phyloP scores from a whole-genome alignment of 768 basidiomycete genomes.

The Russula sp. region DNA sequence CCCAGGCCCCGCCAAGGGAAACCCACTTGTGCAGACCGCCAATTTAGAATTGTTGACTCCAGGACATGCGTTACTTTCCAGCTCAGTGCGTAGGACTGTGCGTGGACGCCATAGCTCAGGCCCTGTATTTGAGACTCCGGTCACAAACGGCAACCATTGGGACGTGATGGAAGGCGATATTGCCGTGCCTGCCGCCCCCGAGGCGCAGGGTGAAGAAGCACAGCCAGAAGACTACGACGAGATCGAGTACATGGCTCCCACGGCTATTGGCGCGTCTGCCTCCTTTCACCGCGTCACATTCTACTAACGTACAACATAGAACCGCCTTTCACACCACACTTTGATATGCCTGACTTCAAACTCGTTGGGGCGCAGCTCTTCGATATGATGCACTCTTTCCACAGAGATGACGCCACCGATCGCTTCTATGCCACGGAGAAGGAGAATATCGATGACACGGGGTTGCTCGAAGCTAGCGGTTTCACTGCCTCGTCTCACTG shows the following conservation, averaged over 20 bases:
- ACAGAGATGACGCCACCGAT: conserved; percentile 32
- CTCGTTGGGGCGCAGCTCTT: conserved; percentile 36
- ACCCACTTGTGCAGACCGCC: conserved; percentile 31
- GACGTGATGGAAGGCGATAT: conserved; percentile 59
- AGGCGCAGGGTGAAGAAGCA: conserved; percentile 24
- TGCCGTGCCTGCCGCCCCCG: conserved; percentile 27
- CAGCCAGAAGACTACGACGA: conserved; percentile 37
- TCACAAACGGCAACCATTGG: conserved; percentile 64
- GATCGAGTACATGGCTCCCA: conserved; percentile 53
- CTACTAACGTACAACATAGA: conserved; percentile 29
- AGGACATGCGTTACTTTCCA: conserved; percentile 49
- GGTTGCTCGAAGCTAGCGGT: conserved; percentile 18
- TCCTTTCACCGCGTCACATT: neutral
- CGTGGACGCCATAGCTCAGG: conserved; percentile 48
- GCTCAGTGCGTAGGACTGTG: conserved; percentile 59
- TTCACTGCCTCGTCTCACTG: conserved; percentile 9
- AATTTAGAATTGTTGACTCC: conserved; percentile 31
- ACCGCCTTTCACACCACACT: conserved; percentile 39
- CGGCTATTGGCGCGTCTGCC: conserved; percentile 39
- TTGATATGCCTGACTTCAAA: conserved; percentile 47
- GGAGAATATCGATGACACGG: conserved; percentile 10
- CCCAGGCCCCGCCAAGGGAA: conserved; percentile 31
- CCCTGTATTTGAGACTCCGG: conserved; percentile 60
- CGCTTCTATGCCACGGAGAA: conserved; percentile 25
- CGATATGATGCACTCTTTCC: conserved; percentile 32